Conservation (phyloP, 179 eudicot species). For the Carnegiea gigantea region DNA sequence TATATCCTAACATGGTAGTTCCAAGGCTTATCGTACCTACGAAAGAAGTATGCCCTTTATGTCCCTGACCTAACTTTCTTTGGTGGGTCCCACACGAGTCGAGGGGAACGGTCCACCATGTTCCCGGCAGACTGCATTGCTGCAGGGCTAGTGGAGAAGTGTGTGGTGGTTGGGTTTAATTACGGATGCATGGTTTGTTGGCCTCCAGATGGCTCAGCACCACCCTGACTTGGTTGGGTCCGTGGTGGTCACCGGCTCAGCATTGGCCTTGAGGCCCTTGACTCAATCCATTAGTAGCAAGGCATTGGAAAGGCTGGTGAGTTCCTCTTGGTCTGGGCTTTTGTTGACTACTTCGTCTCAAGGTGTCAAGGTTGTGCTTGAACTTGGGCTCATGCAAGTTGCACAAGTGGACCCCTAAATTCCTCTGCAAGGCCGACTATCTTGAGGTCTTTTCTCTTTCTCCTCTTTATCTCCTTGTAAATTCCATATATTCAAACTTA, state of each 20-base stretch:
- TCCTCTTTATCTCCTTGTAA: too few relatives aligned
- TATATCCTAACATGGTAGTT: constrained; percentile 39
- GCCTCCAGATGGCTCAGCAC: constrained; percentile 45
- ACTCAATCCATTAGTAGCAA: constrained; percentile 30
- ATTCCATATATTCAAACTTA: too few relatives aligned
- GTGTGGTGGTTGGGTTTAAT: constrained; percentile 48
- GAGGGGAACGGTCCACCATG: constrained; percentile 17
- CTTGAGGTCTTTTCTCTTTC: constrained; percentile 33
- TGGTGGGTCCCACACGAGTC: constrained; percentile 41
- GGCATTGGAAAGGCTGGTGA: constrained; percentile 26
- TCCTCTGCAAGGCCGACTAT: constrained; percentile 28
- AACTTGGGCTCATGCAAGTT: constrained; percentile 29
- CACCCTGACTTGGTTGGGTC: constrained; percentile 46
- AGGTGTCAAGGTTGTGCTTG: constrained; percentile 38
- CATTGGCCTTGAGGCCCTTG: constrained; percentile 35
- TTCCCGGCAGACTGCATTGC: constrained; percentile 50
- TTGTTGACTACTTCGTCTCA: constrained; percentile 36
- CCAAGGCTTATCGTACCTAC: constrained; percentile 31
- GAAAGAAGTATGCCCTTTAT: constrained; percentile 33
- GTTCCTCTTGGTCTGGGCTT: constrained; percentile 28
- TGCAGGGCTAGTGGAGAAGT: constrained; percentile 35
- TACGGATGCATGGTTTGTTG: constrained; percentile 47
- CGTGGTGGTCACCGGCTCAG: constrained; percentile 40
- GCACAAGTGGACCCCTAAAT: constrained; percentile 34
- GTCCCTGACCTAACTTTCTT: constrained; percentile 60